Evolutionary conservation across 2,329 filamentous ascomycete species (phyloP).

Genomic region (Xylaria sp.): DNA sequence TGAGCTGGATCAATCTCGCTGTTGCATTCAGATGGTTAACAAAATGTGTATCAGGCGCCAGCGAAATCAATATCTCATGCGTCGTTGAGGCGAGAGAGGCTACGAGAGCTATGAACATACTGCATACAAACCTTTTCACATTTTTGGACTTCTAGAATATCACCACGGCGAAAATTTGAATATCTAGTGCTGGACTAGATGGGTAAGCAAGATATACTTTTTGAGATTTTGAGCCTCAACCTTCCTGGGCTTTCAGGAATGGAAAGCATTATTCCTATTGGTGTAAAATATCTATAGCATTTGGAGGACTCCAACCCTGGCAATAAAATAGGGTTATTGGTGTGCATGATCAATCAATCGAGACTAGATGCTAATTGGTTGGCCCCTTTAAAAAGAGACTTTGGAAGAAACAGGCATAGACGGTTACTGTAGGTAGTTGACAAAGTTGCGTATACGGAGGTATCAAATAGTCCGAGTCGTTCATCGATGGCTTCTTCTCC

Average conservation of each 20-base stretch:
- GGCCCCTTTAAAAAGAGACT: background rate
- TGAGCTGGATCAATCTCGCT: slow-evolving; percentile 56
- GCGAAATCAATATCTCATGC: slow-evolving; percentile 99
- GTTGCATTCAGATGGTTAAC: slow-evolving; percentile 10
- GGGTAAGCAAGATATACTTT: background rate
- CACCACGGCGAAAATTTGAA: slow-evolving; percentile 30
- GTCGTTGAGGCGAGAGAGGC: slow-evolving; percentile 94
- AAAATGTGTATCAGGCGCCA: slow-evolving; percentile 75
- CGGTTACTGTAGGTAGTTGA: background rate
- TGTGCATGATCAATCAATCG: background rate
- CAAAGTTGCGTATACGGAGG: background rate
- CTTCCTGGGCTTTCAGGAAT: background rate
- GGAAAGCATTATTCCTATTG: background rate
- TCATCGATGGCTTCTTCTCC: background rate
- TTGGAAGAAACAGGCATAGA: background rate
- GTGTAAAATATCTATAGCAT: slow-evolving; percentile 16
- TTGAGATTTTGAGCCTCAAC: background rate
- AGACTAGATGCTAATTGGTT: background rate
- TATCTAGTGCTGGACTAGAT: background rate
- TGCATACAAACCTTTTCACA: slow-evolving; percentile 96
- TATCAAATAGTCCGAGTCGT: background rate
- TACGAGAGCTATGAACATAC: slow-evolving; percentile 91
- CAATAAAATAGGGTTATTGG: background rate
- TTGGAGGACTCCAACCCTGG: background rate
- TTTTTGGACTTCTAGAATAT: slow-evolving; percentile 89